Evolutionary conservation across 768 basidiomycete species (phyloP), one percentile per base, ranked within the genome.

Genomic region (Podaxis rugospora): DNA sequence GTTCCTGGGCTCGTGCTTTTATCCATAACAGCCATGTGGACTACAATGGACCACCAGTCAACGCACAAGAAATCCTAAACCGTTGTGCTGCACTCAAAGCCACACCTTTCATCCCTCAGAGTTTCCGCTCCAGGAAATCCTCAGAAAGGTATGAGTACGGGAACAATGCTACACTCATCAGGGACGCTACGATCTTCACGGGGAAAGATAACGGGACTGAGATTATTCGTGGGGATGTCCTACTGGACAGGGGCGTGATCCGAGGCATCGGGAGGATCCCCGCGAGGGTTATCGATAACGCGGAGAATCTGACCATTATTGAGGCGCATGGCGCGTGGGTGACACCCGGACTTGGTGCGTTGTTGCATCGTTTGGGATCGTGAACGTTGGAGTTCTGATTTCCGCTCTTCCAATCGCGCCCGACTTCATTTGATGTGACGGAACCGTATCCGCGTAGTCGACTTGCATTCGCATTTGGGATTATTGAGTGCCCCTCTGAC

Each of bases 391-490:
- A 28, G 4, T 37, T 23, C 18, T 57, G 40, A 40, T 32, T 32
- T 32, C 28, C 28, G 1, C 6, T 32, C 6, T 7, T 32, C 28
- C 28, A 32, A 32, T 32, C 28, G 28, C 28, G 6, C 6, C 6
- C 28, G 28, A 7, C 28, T 32, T 32, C 28, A 32, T 7, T 32
- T 14, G 28, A 28, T 51, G 27, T 53, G 59, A 59, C 27, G 23
- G 49, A 16, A 14, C 53, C 10, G 11, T 55, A 50, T 42, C n/a
- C 52, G 35, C 18, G 46, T 50, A 84, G 86, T 91, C 32, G 89
- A 92, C 67, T 72, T 90, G 65, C 86, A 93, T 71, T 91, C 92
- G 4, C 93, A 95, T 69, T 72, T 94, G 44, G 95, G 92, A 2
- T 75, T 95, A 4, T 71, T 82, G 63, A 85, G 87, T 46, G 68